Base-by-base conservation (phyloP, 169 alveolate genomes). In the Plasmodium vinckei region DNA sequence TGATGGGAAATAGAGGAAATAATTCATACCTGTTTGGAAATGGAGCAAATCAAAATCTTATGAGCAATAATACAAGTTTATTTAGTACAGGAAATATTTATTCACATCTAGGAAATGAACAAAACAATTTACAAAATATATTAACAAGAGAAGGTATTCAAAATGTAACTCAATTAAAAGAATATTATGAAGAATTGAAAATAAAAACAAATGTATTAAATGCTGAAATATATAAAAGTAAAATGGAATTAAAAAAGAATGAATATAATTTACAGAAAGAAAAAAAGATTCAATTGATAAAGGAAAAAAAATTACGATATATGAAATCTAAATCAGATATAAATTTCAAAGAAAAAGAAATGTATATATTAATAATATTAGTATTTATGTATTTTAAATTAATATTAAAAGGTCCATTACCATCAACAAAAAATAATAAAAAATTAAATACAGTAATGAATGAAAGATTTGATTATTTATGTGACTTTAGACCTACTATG, bases 401-500 rank as follows among this genome's bases (percentile, higher is more conserved):
- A 65, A 68, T 86, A 10, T 23, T 86, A 33, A 86, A 86, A 15
- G 91, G 91, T 10, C 91, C 91, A 0, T 33, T 86, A 2, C 91
- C 91, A 44, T 51, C 61, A 5, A 71, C 23, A 25, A 64, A 86
- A 25, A 86, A 70, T 1, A 86, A 86, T 44, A 69, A 72, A 47
- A 56, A 73, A 7, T 44, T 86, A 42, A 86, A 86, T 64, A 21
- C 33, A 59, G 53, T 86, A 25, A 86, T 86, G 91, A 86, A 86
- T 57, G 91, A 86, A 42, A 6, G 91, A 7, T 86, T 15, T 51
- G 75, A 86, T 27, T 57, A 60, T 17, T 56, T 73, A 7, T 86
- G 91, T 21, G 91, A 86, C 19, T 86, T 86, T 42, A 46, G 91
- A 46, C 87, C 91, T 0, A 86, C 91, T 1, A 86, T 86, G 91